These are phyloP conservation scores for Mortierella alpina DNA, from an alignment of 192 early-diverging fungal genomes.

Conservation along the genomic window DNA sequence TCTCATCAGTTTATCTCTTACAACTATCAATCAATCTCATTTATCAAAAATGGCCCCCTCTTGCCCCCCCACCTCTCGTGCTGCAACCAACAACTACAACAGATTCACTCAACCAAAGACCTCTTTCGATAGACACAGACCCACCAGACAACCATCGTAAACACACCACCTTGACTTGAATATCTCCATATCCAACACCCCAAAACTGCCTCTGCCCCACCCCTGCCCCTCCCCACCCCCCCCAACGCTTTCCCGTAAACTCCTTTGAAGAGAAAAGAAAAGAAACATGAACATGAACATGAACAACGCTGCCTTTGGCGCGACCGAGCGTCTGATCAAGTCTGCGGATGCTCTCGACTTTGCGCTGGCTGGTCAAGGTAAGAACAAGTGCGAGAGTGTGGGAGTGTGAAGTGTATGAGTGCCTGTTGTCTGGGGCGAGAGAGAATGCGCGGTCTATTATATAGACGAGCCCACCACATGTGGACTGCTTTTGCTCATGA, in stretches of 20 bases:
- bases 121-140: slow-evolving; percentile 50
- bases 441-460: neutral
- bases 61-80: slow-evolving; percentile 27
- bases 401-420: too few relatives aligned
- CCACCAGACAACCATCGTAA: slow-evolving; percentile 41
- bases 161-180: neutral
- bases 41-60: slow-evolving; percentile 33
- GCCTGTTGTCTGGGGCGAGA: neutral
- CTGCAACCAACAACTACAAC: slow-evolving; percentile 30
- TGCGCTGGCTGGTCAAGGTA: slow-evolving; percentile 32
- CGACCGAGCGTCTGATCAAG: slow-evolving; percentile 39
- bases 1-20: neutral
- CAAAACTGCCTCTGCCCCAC: neutral
- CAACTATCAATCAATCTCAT: slow-evolving; percentile 8
- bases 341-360: slow-evolving; percentile 42
- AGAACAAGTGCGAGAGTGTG: neutral
- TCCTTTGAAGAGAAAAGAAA: neutral
- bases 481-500: slow-evolving; percentile 6
- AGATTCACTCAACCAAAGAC: slow-evolving; percentile 44
- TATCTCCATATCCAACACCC: neutral
- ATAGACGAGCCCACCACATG: neutral
- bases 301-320: slow-evolving; percentile 2
- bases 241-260: neutral
- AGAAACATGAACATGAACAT: slow-evolving; percentile 24
- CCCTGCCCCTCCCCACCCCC: neutral